Evolutionary conservation across 805 yeast genomes (phyloP), one percentile per base, ranked within the genome.

Genomic region (Lipomyces spencermartinsiae): DNA sequence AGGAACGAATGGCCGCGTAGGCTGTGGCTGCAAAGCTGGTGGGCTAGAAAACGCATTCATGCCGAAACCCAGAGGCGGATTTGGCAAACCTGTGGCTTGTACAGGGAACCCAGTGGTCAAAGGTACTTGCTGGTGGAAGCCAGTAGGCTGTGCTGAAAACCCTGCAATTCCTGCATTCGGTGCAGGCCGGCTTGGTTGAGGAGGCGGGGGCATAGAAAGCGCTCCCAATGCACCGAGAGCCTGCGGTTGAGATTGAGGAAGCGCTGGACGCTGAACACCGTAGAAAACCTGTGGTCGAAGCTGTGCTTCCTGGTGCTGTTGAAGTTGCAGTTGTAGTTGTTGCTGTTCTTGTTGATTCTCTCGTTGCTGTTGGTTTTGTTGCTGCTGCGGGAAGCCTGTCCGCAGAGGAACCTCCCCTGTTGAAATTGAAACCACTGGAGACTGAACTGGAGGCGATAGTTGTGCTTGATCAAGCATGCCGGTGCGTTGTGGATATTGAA

Each of bases 51-150:
- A 25, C 16, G 34, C 56, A 53, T 84, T 84, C 31, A 65, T 63
- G 16, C 56, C 56, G 16, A 53, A 53, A 25, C 34, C 56, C n/a
- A 53, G 34, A 25, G 56, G 35, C 4, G 56, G 56, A 68, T 81
- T 73, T 68, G 83, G 84, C 43, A 90, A 87, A 73, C 88, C 91
- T 8, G 67, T 65, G 19, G 79, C 77, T 25, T 76, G 77, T 12
- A 72, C 64, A 55, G 61, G 71, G 39, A 64, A 31, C 19, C 65
- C 66, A 19, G 59, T 43, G 22, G 49, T 43, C 49, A 59, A 51
- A 12, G 67, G 69, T n/a, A 62, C 51, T 5, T 31, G 62, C 46
- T 33, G 56, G 6, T 49, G 59, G 34, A 31, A 63, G 9, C 69
- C 70, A 2, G 67, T 58, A 29, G 61, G 71, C 58, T 68, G 71